phyloP scores from a whole-genome alignment of 2,329 filamentous ascomycete genomes.

The Atkinsonella texensis region DNA sequence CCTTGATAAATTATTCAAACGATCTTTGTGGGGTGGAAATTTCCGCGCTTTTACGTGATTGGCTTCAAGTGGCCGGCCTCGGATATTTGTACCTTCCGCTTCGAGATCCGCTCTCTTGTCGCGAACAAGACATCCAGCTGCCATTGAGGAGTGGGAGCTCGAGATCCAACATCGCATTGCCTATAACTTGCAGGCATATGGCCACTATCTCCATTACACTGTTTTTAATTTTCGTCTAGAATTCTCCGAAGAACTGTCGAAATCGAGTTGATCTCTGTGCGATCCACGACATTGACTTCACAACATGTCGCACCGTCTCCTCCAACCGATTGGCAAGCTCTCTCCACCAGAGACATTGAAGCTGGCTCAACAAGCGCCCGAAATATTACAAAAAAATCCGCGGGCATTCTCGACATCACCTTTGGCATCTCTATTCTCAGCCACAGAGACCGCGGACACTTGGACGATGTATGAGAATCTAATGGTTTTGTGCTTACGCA shows the following conservation, averaged over 20 bases:
- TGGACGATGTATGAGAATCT: constrained; percentile 86
- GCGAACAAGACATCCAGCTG: background rate
- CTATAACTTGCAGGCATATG: background rate
- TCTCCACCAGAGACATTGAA: constrained; percentile 42
- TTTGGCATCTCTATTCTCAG: constrained; percentile 38
- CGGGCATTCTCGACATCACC: constrained; percentile 43
- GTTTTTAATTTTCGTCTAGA: background rate
- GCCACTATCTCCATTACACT: background rate
- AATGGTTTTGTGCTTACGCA: constrained; percentile 70
- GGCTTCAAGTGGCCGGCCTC: background rate
- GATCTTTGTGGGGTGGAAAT: background rate
- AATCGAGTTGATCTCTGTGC: background rate
- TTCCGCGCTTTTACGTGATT: background rate
- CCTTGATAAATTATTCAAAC: constrained; percentile 1
- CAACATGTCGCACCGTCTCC: constrained; percentile 38
- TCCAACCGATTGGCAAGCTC: constrained; percentile 45
- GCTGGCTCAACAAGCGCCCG: constrained; percentile 49
- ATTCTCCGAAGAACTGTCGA: background rate
- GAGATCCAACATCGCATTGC: background rate
- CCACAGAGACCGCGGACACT: constrained; percentile 61
- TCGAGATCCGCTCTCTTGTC: background rate
- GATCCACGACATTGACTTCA: constrained; percentile 1
- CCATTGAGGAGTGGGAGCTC: background rate
- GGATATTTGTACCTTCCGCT: constrained; percentile 5
- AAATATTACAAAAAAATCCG: constrained; percentile 40